Evolutionary conservation across 768 basidiomycete species (phyloP), one percentile per base, ranked within the genome.

Genomic region (Phaeotremella fagi): DNA sequence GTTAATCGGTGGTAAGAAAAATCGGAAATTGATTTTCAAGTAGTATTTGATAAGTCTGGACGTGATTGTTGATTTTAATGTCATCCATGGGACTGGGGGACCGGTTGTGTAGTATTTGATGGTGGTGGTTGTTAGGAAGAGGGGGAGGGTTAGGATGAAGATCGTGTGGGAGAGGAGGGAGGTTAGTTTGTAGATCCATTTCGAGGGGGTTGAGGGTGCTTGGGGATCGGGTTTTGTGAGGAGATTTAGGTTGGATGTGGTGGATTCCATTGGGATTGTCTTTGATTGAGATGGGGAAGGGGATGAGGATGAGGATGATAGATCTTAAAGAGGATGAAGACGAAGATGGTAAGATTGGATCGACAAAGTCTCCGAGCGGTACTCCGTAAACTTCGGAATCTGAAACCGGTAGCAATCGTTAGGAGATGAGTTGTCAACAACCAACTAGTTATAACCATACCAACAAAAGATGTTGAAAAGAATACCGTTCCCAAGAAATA

Each of bases 1-100:
- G 24, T 47, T 54, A 1, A 15, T 22, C 15, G 48, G 45, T 0
- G 55, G 64, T 1, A 55, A 53, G 16, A 50, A 37, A 41, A 57
- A 59, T 16, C 33, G 29, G 7, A 33, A 55, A 23, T 25, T 29
- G 5, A 52, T 24, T 9, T 18, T 14, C 18, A 48, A 27, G 14
- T 38, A 31, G 15, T 52, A 29, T n/a, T 56, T 52, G 18, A 23
- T 28, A 11, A 57, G 29, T 25, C 45, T 38, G 22, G 52, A 49
- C n/a, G 31, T 18, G 18, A 51, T 14, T n/a, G 38, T 35, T 15
- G 29, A 15, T 11, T n/a, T 14, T 25, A 53, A 22, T 5, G 55
- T 51, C 52, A 48, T 45, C 11, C 42, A 45, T 12, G 22, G 24
- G 7, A 52, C 46, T 24, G 55, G 55, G 29, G n/a, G 24, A 3